Base-by-base conservation (phyloP, 345 rosid genomes). In the Toxicodendron radicans region DNA sequence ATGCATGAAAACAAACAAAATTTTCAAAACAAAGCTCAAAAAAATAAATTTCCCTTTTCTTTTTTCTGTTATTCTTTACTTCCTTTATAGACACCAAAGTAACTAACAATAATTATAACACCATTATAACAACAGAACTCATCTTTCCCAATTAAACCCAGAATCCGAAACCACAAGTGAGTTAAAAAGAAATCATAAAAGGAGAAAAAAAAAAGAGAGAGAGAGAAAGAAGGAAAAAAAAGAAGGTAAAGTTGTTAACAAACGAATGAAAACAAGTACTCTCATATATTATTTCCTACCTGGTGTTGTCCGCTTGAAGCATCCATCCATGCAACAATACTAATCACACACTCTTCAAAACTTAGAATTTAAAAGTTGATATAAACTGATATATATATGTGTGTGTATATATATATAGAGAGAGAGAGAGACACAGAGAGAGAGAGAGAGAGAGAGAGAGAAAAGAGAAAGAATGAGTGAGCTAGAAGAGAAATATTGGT, bases 241-340 rank as follows among this genome's bases (percentile, higher is more conserved):
- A 24, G 24, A 74, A 14, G 57, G 41, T 20, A 54, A 35, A 68
- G 38, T 0, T 12, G 14, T 27, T 8, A 48, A 12, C 23, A 4
- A 58, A 48, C 52, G 51, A 53, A 60, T 13, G 10, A 24, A 57
- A 41, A 69, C 38, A 13, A 35, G 56, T 10, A 17, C 5, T 49
- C 21, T 43, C 30, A 30, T 0, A 38, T 59, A n/a, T 8, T 8
- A 76, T 6, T 8, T 41, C 46, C 56, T 79, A 88, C 94, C 94
- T 86, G 88, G 74, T 77, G 80, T 75, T 77, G 85, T 78, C 76
- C 86, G 45, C 76, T 78, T 68, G 89, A 86, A 83, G 83, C 83
- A 83, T 90, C 94, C 94, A 90, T 90, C 78, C 89, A 85, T 85
- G 84, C 87, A 87, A 83, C 76, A 35, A 70, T 68, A n/a, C 30